phyloP scores from a whole-genome alignment of 306 rosid species.

The Betula pendula region DNA sequence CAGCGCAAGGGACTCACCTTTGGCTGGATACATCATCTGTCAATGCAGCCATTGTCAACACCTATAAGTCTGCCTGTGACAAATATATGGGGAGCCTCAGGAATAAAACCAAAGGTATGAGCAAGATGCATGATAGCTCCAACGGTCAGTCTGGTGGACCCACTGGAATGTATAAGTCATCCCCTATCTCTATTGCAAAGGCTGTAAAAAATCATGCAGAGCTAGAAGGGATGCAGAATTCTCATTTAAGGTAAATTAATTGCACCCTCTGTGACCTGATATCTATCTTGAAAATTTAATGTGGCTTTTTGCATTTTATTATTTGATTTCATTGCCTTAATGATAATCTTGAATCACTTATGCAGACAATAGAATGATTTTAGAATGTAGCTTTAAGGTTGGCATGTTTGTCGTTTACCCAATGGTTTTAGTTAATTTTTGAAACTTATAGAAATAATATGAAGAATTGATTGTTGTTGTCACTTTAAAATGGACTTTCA shows the following conservation, averaged over 20 bases:
- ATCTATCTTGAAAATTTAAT: constrained; percentile 10
- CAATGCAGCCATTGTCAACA: constrained; percentile 84
- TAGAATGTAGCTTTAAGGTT: constrained; percentile 12
- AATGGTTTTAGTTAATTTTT: constrained; percentile 4
- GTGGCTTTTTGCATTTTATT: constrained; percentile 23
- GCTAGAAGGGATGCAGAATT: constrained; percentile 81
- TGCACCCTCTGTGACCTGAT: constrained; percentile 13
- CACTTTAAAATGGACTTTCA: not conserved
- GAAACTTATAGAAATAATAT: not conserved
- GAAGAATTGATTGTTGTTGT: not conserved
- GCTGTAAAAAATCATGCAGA: constrained; percentile 83
- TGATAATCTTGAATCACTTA: constrained; percentile 7
- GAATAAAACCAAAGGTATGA: constrained; percentile 42
- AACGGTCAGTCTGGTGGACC: constrained; percentile 47
- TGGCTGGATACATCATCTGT: constrained; percentile 89
- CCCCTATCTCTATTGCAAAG: constrained; percentile 78
- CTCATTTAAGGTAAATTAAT: constrained; percentile 68
- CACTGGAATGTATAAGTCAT: constrained; percentile 48
- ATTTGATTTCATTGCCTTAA: constrained; percentile 22
- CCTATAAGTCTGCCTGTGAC: constrained; percentile 69
- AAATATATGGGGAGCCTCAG: constrained; percentile 46
- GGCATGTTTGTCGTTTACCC: constrained; percentile 11
- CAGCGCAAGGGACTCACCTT: constrained; percentile 57
- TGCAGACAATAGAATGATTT: constrained; percentile 8
- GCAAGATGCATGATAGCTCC: constrained; percentile 37